A percentile compares a stretch with the other conserved stretches of the same genome.
Conservation (phyloP, 805 yeast genomes). For the Yamadazyma scolyti region DNA sequence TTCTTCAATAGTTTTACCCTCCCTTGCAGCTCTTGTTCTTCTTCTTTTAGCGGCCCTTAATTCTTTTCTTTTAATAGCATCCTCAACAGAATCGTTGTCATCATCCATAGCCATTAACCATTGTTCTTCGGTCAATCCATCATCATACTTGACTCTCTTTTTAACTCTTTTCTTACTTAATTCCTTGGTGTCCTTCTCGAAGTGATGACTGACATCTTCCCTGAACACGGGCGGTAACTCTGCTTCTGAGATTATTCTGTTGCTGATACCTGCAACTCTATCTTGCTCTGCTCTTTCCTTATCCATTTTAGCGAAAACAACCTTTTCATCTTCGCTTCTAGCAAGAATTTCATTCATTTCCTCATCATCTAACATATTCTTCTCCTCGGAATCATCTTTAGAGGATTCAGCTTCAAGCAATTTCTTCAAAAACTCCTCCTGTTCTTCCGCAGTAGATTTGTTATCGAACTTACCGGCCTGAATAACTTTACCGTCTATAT, state of each 20-base stretch:
- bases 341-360: slow-evolving; percentile 73
- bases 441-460: slow-evolving; percentile 83
- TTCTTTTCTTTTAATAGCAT: slow-evolving; percentile 52
- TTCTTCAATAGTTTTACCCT: slow-evolving; percentile 20
- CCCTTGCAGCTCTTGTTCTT: slow-evolving; percentile 18
- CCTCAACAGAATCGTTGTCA: slow-evolving; percentile 62
- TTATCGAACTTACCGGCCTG: slow-evolving; percentile 91
- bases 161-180: slow-evolving; percentile 70
- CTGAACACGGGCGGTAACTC: slow-evolving; percentile 84
- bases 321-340: slow-evolving; percentile 59
- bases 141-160: slow-evolving; percentile 78
- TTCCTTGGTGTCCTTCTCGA: slow-evolving; percentile 49
- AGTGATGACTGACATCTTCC: slow-evolving; percentile 52
- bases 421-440: slow-evolving; percentile 72
- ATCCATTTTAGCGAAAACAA: slow-evolving; percentile 57
- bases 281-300: slow-evolving; percentile 44
- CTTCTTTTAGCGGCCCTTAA: slow-evolving; percentile 36
- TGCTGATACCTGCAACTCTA: slow-evolving; percentile 30
- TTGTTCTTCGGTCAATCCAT: slow-evolving; percentile 87
- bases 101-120: slow-evolving; percentile 82
- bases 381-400: slow-evolving; percentile 54
- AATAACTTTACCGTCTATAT: slow-evolving; percentile 84
- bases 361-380: slow-evolving; percentile 56
- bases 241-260: slow-evolving; percentile 59
- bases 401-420: slow-evolving; percentile 67